Base-by-base conservation (phyloP, 805 yeast genomes). In the Pichia phayaonensis region DNA sequence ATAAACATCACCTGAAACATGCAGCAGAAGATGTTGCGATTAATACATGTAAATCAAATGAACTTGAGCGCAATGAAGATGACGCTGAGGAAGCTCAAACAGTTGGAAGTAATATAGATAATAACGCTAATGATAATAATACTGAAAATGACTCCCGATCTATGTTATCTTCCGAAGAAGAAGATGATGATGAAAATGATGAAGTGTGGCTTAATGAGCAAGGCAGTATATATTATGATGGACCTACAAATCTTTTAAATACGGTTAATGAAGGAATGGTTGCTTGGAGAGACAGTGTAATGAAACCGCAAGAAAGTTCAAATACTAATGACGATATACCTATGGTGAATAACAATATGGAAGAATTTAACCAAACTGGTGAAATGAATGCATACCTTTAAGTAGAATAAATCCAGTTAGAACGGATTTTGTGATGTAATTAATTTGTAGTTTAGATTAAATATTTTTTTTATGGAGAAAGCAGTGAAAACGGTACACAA, bases 181-280 rank as follows among this genome's bases (percentile, higher is more conserved):
- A 34, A n/a, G 38, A 34, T 34, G 38, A 16, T 2, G 20, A 24
- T 7, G n/a, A 21, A 12, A 44, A 47, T 39, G 51, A 47, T 40
- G 47, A 44, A 11, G 31, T 15, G 6, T 84, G 90, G 89, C 70
- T 83, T 26, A 75, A 80, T 51, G 70, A 71, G 44, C 63, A 64
- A 8, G 74, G 68, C 18, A 65, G 74, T 2, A 58, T 72, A 11
- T 50, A 56, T 27, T 64, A 68, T 64, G 83, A 81, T 39, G 90
- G 90, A 0, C 86, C 90, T 0, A 80, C 90, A 0, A 90, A 90
- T 0, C 69, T 84, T 71, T 67, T 84, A 21, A 74, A 82, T 22
- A 81, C 85, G 20, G 76, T 84, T 6, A 76, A 83, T 41, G 64
- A 55, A 13, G 55, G 59, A 10, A 49, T 60, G 39, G 63, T 57